A percentile compares a stretch with the other conserved stretches of the same genome.
Conservation (phyloP, 208 protist species). For the Acanthamoeba triangularis region DNA sequence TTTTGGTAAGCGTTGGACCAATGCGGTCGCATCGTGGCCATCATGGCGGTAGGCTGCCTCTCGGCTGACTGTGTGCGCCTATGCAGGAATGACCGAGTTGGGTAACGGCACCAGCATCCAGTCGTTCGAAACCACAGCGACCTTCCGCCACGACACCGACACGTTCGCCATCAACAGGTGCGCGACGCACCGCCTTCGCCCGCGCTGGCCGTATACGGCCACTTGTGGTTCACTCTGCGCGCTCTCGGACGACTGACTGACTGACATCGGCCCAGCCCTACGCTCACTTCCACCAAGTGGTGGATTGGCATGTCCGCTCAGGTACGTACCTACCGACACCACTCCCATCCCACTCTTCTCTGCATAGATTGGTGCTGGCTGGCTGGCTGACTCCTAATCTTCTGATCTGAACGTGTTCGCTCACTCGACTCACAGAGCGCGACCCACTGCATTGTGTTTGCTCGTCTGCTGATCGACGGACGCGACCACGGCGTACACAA, state of each 20-base stretch:
- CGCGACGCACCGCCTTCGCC: not conserved
- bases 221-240: too few species aligned
- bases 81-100: slow-evolving; percentile 83
- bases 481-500: slow-evolving; percentile 85
- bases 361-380: too few species aligned
- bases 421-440: not conserved
- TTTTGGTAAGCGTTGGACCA: slow-evolving; percentile 9
- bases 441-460: slow-evolving; percentile 84
- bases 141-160: slow-evolving; percentile 78
- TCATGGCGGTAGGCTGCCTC: not conserved
- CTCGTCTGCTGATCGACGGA: slow-evolving; percentile 83
- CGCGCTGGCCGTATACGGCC: not conserved
- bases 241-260: too few species aligned
- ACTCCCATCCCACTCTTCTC: too few species aligned
- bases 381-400: not conserved
- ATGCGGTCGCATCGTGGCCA: too few species aligned
- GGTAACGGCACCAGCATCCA: slow-evolving; percentile 86
- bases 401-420: not conserved
- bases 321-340: too few species aligned
- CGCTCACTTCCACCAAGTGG: slow-evolving; percentile 82
- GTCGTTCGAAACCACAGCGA: slow-evolving; percentile 87
- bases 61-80: not conserved
- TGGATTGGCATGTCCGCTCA: slow-evolving; percentile 83
- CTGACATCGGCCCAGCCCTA: too few species aligned
- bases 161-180: slow-evolving; percentile 87